Percentiles rank a stretch among this genome's conserved stretches.
Evolutionary conservation across 306 rosid genomes (phyloP).

Genomic region (Trifolium fragiferum): DNA sequence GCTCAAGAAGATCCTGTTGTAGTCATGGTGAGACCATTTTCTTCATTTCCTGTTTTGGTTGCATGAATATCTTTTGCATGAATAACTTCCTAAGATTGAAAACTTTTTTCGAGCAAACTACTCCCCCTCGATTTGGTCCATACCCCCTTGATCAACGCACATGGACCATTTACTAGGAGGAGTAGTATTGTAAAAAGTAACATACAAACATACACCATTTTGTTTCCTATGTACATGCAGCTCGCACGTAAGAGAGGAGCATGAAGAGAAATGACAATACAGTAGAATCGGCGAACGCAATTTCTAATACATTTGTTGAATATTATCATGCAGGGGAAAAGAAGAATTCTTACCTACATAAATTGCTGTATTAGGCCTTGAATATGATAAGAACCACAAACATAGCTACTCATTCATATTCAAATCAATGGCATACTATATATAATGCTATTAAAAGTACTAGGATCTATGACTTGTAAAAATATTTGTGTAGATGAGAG

Average conservation of each 20-base stretch:
- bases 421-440: conserved; percentile 30
- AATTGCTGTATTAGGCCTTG: conserved; percentile 85
- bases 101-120: neutral
- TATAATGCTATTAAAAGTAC: conserved; percentile 8
- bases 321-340: conserved; percentile 69
- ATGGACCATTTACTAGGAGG: conserved; percentile 43
- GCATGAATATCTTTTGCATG: neutral
- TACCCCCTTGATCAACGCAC: conserved; percentile 49
- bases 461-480: conserved; percentile 26
- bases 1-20: conserved; percentile 41
- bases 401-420: conserved; percentile 32
- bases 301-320: conserved; percentile 40
- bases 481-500: conserved; percentile 41
- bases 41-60: neutral
- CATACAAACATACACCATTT: neutral
- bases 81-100: neutral
- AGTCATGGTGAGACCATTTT: conserved; percentile 42
- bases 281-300: neutral
- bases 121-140: conserved; percentile 47
- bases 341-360: conserved; percentile 75
- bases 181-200: conserved; percentile 11
- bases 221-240: neutral
- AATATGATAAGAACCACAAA: conserved; percentile 43
- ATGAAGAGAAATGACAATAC: neutral
- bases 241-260: conserved; percentile 2